Conservation (phyloP, 106 monocot species). For the Allium sativum region DNA sequence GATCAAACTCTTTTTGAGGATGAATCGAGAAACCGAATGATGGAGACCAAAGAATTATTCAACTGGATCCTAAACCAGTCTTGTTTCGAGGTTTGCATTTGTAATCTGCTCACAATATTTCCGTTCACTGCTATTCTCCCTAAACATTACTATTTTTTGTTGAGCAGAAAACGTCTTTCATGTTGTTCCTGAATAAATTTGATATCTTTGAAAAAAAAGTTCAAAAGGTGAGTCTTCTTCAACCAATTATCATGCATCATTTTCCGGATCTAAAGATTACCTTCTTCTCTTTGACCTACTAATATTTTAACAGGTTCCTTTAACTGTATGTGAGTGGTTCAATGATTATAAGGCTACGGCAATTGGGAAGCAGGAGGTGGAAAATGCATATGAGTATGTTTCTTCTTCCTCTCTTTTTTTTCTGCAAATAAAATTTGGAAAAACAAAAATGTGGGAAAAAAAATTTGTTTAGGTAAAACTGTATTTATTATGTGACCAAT, state of each 20-base stretch:
- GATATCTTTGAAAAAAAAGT: constrained; percentile 95
- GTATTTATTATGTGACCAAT: background rate
- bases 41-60: constrained; percentile 94
- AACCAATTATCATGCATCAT: background rate
- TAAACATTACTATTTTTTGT: constrained; percentile 1
- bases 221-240: constrained; percentile 39
- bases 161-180: constrained; percentile 91
- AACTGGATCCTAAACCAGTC: constrained; percentile 91
- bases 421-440: background rate
- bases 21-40: constrained; percentile 86
- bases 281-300: background rate
- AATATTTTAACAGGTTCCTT: constrained; percentile 50
- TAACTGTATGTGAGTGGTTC: constrained; percentile 96
- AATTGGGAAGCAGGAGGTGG: constrained; percentile 90
- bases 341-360: constrained; percentile 85
- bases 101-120: constrained; percentile 2
- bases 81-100: constrained; percentile 73
- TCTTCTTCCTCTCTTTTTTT: background rate
- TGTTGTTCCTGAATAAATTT: constrained; percentile 94
- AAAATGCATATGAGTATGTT: constrained; percentile 96
- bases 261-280: background rate
- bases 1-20: constrained; percentile 94
- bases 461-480: background rate
- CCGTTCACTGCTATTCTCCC: background rate
- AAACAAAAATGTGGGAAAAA: background rate